Base-by-base conservation (phyloP, 371 early-diverging fungal genomes). In the Mucor sp. region DNA sequence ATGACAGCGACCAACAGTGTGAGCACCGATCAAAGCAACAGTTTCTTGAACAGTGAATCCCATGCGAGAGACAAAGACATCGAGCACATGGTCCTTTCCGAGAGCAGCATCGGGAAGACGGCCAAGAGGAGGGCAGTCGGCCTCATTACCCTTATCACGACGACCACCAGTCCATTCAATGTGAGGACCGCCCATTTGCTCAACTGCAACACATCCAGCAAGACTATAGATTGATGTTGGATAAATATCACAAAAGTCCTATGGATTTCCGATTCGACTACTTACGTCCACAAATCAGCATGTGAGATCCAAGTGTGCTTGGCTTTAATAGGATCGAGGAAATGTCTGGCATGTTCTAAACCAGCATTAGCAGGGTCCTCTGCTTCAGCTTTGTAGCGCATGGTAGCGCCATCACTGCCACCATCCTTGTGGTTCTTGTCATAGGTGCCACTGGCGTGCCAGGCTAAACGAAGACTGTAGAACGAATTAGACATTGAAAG, bases 1-100 rank as follows among this genome's bases (percentile, higher is more conserved):
- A 75, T 96, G 96, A 82, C 95, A 94, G 69, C 94, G 88, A 19
- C 96, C 95, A n/a, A 96, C 82, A 19, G 92, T 87, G 74, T 96
- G 96, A 33, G 95, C 96, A 41, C 96, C 96, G 33, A 88, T 78
- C 66, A 96, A 81, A 4, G 94, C 94, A 43, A 91, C 91, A 39
- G 93, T 94, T 71, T 95, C 96, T 60, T 79, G 85, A 28, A 84
- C 80, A 50, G 79, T 86, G 80, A 94, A 93, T 50, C 91, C 91
- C 93, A 94, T 92, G 58, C 94, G 86, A 30, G 62, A 57, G 73
- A 90, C 85, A 79, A 95, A 96, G 58, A 91, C 81, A 67, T 88
- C 86, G 53, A 89, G 81, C n/a, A 91, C 83, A 68, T 91, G 92
- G 66, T 81, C 75, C 60, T 88, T 84, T 63, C 89, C 93, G 65